Base-by-base conservation (phyloP, 495 filamentous ascomycete genomes). In the Aspergillus conjunctus region DNA sequence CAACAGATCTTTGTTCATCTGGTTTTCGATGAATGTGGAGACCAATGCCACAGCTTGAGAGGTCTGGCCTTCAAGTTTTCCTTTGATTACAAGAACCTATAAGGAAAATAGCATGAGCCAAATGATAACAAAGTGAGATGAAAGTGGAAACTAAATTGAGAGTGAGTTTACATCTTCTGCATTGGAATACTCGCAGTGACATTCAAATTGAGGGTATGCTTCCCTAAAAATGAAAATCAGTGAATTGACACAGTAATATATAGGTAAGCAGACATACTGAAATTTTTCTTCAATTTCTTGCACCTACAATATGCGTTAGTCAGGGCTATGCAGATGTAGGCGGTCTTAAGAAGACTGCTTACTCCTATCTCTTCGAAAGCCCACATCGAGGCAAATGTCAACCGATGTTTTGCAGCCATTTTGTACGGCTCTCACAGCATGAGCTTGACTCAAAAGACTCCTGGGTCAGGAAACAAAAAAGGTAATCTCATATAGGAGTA, bases 351-450 rank as follows among this genome's bases (percentile, higher is more conserved):
- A 1, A 12, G 10, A 32, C 7, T 20, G 34, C 66, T 54, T 58
- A 68, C 68, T 31, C 66, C 68, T 21, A 66, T 64, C 14, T 56
- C 60, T 33, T 71, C 68, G 39, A 71, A 68, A 0, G 48, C 68
- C 57, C 62, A 71, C 61, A 66, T 64, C 0, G 66, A 71, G 5
- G 66, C 68, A n/a, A 67, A 43, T 1, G 49, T 67, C 45, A 71
- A 26, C 0, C 66, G 58, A 17, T 63, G 62, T 14, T 57, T 60
- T 1, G 52, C 32, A 3, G 60, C 54, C 64, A 71, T 71, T 20
- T 44, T 6, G 14, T 18, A 7, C 9, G 44, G 31, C 15, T 4
- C 15, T 41, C 20, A 22, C 43, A 31, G 8, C 15, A 9, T 41
- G 45, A 41, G 8, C 37, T 11, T 11, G 15, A 41, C 1, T n/a